Conservation (phyloP, 2,329 filamentous ascomycete species). For the Decorospora gaudefroyi region DNA sequence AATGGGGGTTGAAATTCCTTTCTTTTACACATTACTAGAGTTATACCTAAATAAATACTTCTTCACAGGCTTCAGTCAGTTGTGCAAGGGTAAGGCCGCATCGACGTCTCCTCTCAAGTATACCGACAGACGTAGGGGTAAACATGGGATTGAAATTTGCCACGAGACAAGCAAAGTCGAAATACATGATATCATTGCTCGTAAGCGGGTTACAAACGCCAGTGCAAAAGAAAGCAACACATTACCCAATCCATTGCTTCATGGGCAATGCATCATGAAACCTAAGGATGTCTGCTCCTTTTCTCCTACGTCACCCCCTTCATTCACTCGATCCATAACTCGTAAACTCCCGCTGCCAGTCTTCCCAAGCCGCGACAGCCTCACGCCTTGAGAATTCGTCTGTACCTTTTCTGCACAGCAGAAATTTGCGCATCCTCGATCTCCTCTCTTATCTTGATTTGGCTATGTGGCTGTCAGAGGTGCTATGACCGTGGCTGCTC, state of each 20-base stretch:
- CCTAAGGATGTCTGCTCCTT: conserved; percentile 32
- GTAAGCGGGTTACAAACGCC: conserved; percentile 18
- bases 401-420: conserved; percentile 14
- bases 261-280: conserved; percentile 31
- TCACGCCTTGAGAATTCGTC: conserved; percentile 22
- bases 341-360: conserved; percentile 30
- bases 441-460: conserved; percentile 18
- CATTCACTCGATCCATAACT: conserved; percentile 24
- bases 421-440: conserved; percentile 11
- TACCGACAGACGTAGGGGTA: too few relatives aligned
- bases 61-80: neutral
- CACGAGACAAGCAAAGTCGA: conserved; percentile 4
- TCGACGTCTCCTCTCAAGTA: too few relatives aligned
- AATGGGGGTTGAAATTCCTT: too few relatives aligned
- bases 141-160: conserved; percentile 9
- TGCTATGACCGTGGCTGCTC: conserved; percentile 17
- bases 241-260: conserved; percentile 23
- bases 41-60: too few relatives aligned
- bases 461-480: conserved; percentile 38
- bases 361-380: conserved; percentile 39
- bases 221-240: conserved; percentile 20
- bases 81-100: neutral
- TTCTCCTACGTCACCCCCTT: conserved; percentile 23
- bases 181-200: conserved; percentile 15
- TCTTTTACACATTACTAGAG: too few relatives aligned